Evolutionary conservation across 371 early-diverging fungal genomes (phyloP).

Genomic region (Catenaria anguillulae): DNA sequence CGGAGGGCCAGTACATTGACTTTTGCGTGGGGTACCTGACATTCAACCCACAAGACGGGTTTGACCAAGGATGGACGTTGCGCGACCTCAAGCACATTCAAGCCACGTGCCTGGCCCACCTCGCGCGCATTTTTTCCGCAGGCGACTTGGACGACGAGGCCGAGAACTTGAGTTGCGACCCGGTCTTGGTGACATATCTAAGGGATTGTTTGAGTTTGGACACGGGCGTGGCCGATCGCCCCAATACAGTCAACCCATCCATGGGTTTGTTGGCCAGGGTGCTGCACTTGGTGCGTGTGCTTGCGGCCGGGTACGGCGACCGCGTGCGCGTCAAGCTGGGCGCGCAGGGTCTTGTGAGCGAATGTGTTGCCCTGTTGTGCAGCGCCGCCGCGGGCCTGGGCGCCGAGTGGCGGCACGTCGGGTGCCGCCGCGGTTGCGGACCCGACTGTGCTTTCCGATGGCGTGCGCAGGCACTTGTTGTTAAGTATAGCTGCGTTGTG

Average conservation of each 20-base stretch:
- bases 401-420: too few species aligned
- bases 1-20: not conserved
- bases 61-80: not conserved
- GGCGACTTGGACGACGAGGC: not conserved
- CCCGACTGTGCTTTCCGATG: not conserved
- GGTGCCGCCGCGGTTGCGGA: not conserved
- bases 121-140: not conserved
- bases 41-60: not conserved
- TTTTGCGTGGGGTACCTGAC: conserved; percentile 1
- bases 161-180: not conserved
- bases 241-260: not conserved
- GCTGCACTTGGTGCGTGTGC: not conserved
- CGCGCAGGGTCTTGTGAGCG: not conserved
- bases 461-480: not conserved
- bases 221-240: not conserved
- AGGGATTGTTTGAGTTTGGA: not conserved
- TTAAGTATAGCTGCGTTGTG: not conserved
- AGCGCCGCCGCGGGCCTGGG: too few species aligned
- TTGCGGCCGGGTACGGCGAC: not conserved
- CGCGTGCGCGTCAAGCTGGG: not conserved
- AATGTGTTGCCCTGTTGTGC: not conserved
- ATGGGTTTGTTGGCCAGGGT: not conserved
- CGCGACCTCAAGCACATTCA: not conserved
- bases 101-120: not conserved
- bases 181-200: not conserved